Evolutionary conservation across 2,329 filamentous ascomycete species (phyloP).

Genomic region (Trichocomaceae sp.): DNA sequence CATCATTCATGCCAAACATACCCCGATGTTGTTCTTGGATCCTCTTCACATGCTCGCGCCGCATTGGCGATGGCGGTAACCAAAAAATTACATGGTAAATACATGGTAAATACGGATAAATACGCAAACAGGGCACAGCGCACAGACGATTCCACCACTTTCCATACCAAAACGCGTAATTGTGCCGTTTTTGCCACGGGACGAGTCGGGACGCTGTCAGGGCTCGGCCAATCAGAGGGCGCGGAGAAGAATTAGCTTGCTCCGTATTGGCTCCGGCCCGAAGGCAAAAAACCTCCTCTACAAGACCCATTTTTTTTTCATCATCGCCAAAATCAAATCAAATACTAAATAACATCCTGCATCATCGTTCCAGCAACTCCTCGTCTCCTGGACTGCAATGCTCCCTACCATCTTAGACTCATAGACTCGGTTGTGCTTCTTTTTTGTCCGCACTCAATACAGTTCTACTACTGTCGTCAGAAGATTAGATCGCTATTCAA

Average conservation of each 20-base stretch:
- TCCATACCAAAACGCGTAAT: background rate
- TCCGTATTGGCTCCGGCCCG: background rate
- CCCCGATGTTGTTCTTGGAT: background rate
- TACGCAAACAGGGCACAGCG: background rate
- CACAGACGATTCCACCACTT: background rate
- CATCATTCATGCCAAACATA: background rate
- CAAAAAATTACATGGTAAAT: background rate
- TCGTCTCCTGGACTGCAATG: background rate
- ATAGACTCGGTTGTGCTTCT: background rate
- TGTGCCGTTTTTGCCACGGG: background rate
- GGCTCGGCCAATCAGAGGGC: background rate
- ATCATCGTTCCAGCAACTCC: background rate
- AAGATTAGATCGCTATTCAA: background rate
- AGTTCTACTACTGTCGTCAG: background rate
- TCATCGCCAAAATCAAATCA: background rate
- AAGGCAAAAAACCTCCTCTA: background rate
- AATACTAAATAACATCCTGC: no score
- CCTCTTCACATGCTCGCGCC: background rate
- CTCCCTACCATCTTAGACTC: background rate
- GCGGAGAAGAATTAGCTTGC: background rate
- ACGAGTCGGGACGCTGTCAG: background rate
- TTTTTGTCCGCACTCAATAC: background rate
- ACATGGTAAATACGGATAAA: background rate
- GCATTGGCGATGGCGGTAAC: background rate
- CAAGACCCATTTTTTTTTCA: slow-evolving; percentile 6